These are phyloP conservation scores for Talaromyces trachyspermus DNA, from an alignment of 495 filamentous ascomycete species.

Conservation along the genomic window DNA sequence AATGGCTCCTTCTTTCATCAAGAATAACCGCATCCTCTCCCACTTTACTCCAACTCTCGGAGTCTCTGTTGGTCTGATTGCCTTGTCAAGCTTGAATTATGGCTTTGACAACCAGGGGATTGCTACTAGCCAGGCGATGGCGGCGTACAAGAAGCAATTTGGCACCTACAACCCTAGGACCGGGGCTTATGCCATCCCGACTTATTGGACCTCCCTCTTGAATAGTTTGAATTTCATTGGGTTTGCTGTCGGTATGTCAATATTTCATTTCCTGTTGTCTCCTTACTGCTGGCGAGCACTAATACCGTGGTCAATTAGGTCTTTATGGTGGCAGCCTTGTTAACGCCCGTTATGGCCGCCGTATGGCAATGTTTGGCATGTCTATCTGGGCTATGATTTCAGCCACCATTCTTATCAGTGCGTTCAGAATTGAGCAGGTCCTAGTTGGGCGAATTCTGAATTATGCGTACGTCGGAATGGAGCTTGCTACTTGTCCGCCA, in stretches of 20 bases:
- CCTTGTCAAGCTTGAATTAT: slow-evolving; percentile 24
- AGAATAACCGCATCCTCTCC: slow-evolving; percentile 1
- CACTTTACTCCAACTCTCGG: slow-evolving; percentile 5
- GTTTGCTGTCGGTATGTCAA: slow-evolving; percentile 18
- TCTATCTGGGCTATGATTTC: slow-evolving; percentile 22
- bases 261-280: neutral
- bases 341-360: slow-evolving; percentile 22
- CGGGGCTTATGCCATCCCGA: slow-evolving; percentile 13
- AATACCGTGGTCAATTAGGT: no score
- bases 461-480: slow-evolving; percentile 4
- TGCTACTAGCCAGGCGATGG: slow-evolving; percentile 22
- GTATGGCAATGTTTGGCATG: slow-evolving; percentile 27
- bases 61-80: slow-evolving; percentile 13
- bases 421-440: slow-evolving; percentile 18
- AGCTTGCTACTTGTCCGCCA: slow-evolving; percentile 6
- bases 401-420: slow-evolving; percentile 23
- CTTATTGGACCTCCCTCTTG: slow-evolving; percentile 21
- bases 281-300: no score
- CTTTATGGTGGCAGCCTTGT: slow-evolving; percentile 22
- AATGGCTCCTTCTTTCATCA: neutral
- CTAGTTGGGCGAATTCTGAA: slow-evolving; percentile 15
- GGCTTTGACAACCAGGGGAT: slow-evolving; percentile 24
- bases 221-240: slow-evolving; percentile 26
- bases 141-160: slow-evolving; percentile 19
- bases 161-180: slow-evolving; percentile 17